A percentile compares a stretch with the other conserved stretches of the same genome.
Conservation (phyloP, 2,329 filamentous ascomycete genomes). For the Cladosporium sp. region DNA sequence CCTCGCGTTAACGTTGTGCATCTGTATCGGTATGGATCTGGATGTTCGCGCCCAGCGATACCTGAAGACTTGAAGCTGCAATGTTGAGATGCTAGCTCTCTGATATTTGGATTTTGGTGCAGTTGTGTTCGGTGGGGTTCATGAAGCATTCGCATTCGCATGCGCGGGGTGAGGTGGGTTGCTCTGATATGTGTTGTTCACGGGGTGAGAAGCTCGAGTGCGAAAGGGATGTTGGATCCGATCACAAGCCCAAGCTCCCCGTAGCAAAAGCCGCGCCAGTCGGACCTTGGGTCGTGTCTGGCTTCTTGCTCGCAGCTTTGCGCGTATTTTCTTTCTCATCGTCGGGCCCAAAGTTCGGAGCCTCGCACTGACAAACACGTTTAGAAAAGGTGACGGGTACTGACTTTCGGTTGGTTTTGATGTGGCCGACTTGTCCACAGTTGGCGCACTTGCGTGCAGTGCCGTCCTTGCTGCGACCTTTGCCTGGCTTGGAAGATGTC, state of each 20-base stretch:
- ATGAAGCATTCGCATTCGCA: background rate
- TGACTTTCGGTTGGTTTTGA: constrained; percentile 99
- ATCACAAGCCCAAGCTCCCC: constrained; percentile 7
- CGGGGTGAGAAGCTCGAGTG: background rate
- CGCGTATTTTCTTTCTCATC: background rate
- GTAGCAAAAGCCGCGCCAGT: background rate
- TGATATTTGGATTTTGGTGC: background rate
- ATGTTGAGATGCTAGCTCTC: constrained; percentile 1
- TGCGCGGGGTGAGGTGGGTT: background rate
- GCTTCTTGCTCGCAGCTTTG: background rate
- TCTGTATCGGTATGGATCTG: background rate
- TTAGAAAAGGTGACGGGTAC: constrained; percentile 28
- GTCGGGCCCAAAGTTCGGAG: constrained; percentile 6
- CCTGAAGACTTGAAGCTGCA: background rate
- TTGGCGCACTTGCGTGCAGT: constrained; percentile 89
- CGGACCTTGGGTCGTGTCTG: background rate
- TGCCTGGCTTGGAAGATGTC: constrained; percentile 27
- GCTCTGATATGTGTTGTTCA: background rate
- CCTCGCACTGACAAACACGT: constrained; percentile 20
- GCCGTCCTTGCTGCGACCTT: constrained; percentile 57
- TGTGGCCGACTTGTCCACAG: constrained; percentile 93
- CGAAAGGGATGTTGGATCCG: constrained; percentile 6
- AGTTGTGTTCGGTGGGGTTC: background rate
- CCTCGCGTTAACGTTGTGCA: background rate
- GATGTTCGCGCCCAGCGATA: background rate